Conservation (phyloP, 2,329 filamentous ascomycete species). For the Alternaria dauci region DNA sequence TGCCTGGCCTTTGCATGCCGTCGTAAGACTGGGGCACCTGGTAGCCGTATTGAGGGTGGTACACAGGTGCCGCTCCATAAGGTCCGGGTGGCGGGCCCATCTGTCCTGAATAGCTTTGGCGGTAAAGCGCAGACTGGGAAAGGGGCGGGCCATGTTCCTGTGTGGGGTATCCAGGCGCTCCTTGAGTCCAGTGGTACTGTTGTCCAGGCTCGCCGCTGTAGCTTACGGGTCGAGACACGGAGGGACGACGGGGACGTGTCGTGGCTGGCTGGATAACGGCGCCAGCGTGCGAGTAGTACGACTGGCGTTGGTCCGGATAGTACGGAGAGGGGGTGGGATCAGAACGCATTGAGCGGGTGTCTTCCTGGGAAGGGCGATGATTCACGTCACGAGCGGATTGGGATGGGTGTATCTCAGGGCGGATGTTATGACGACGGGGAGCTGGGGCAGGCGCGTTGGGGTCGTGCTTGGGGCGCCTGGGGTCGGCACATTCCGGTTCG, state of each 20-base stretch:
- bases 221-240: constrained; percentile 44
- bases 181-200: constrained; percentile 27
- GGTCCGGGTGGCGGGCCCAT: constrained; percentile 25
- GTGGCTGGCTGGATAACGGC: constrained; percentile 42
- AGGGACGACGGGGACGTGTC: constrained; percentile 37
- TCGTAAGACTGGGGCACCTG: constrained; percentile 37
- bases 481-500: constrained; percentile 45
- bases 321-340: constrained; percentile 40
- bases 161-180: constrained; percentile 36
- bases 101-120: constrained; percentile 18
- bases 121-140: constrained; percentile 41
- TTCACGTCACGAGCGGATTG: constrained; percentile 44
- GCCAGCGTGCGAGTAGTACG: constrained; percentile 34
- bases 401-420: constrained; percentile 29
- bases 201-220: constrained; percentile 39
- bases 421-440: constrained; percentile 14
- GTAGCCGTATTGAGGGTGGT: constrained; percentile 20
- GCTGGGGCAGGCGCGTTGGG: constrained; percentile 25
- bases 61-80: constrained; percentile 24
- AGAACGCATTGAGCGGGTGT: constrained; percentile 41
- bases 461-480: constrained; percentile 42
- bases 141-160: constrained; percentile 45
- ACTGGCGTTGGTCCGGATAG: constrained; percentile 30
- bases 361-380: constrained; percentile 32
- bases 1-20: constrained; percentile 26